These are phyloP conservation scores for thale cress (Arabidopsis thaliana) DNA, from an alignment of 345 rosid genomes.

Conservation along the genomic window TAIR10.1 NC_003075.7:5164001-5164500, in stretches of 20 bases:
- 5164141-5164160: not conserved
- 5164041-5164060: constrained; percentile 72
- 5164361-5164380: constrained; percentile 47
- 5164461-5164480: constrained; percentile 86
- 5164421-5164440: constrained; percentile 12
- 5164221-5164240: constrained; percentile 77
- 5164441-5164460: constrained; percentile 93
- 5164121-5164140: not conserved
- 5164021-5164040: not conserved
- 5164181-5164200: constrained; percentile 68
- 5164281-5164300: constrained; percentile 75
- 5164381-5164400: not conserved
- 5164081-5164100: constrained; percentile 77
- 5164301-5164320: constrained; percentile 85
- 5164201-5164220: constrained; percentile 72
- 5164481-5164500: constrained; percentile 49
- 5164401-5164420: not conserved
- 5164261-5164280: constrained; percentile 56
- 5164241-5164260: constrained; percentile 69
- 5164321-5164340: constrained; percentile 83
- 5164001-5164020: not conserved
- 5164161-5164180: not conserved
- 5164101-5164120: constrained; percentile 49
- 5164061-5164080: constrained; percentile 80
- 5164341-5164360: constrained; percentile 79